Evolutionary conservation across 139 green algal species (phyloP).

Genomic region (Tetradesmus obliquus): DNA sequence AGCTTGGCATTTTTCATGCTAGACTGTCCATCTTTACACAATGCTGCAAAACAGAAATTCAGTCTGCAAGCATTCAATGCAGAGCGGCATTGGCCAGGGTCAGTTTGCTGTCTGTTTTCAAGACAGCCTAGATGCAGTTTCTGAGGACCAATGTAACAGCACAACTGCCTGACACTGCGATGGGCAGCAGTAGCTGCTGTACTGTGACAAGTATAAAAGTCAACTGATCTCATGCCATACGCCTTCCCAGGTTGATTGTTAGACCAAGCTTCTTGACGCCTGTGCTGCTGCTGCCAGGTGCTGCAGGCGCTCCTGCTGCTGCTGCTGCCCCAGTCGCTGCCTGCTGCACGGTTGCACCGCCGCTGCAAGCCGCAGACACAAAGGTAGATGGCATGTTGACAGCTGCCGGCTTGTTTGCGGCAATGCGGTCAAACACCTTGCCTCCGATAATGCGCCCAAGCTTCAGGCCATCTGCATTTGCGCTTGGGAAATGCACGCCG

Average conservation of each 20-base stretch:
- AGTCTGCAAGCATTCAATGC: too few species aligned
- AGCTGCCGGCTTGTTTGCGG: neutral
- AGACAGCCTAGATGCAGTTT: too few species aligned
- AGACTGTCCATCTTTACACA: too few species aligned
- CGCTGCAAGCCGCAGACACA: neutral
- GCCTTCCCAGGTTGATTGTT: neutral
- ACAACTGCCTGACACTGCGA: too few species aligned
- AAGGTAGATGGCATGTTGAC: neutral
- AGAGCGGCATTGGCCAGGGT: too few species aligned
- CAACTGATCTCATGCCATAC: neutral
- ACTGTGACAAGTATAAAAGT: too few species aligned
- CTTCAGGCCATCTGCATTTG: conserved; percentile 29
- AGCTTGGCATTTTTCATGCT: too few species aligned
- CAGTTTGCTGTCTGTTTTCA: too few species aligned
- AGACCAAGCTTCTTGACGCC: neutral
- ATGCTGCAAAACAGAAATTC: too few species aligned
- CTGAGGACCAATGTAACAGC: too few species aligned
- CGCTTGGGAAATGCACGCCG: conserved; percentile 29
- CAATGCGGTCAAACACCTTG: conserved; percentile 27
- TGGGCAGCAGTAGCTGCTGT: too few species aligned
- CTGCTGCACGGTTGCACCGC: neutral
- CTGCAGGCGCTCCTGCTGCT: neutral
- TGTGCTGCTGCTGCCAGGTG: neutral
- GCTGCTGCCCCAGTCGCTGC: neutral
- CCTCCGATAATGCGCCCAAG: conserved; percentile 1